A percentile compares a stretch with the other conserved stretches of the same genome.
Conservation (phyloP, 2,329 filamentous ascomycete genomes). For the Cadophora sp. region DNA sequence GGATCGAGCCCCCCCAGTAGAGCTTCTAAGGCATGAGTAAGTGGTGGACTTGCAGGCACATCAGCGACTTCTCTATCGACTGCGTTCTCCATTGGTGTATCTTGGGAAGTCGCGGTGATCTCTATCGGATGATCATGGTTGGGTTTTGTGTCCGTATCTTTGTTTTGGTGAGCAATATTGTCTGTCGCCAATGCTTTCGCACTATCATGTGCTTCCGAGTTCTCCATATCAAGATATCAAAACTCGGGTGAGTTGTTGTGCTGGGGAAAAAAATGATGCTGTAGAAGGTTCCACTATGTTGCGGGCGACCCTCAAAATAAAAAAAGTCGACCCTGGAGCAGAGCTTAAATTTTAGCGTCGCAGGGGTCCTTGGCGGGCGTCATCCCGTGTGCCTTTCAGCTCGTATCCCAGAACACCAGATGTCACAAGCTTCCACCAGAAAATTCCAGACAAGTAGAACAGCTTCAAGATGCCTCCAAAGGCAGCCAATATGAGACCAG, state of each 20-base stretch:
- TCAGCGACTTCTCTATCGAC: slow-evolving; percentile 15
- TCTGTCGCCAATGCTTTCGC: slow-evolving; percentile 17
- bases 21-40: slow-evolving; percentile 41
- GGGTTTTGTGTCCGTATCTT: slow-evolving; percentile 10
- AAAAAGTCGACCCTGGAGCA: slow-evolving; percentile 8
- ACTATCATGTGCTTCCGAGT: slow-evolving; percentile 28
- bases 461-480: slow-evolving; percentile 50
- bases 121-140: slow-evolving; percentile 6
- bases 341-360: slow-evolving; percentile 20
- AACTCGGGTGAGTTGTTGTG: slow-evolving; percentile 24
- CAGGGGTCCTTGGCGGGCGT: slow-evolving; percentile 29
- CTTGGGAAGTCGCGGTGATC: slow-evolving; percentile 11
- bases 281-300: slow-evolving; percentile 8
- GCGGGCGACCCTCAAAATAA: slow-evolving; percentile 4
- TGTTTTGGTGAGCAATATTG: slow-evolving; percentile 7
- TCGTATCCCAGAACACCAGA: slow-evolving; percentile 5
- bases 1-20: slow-evolving; percentile 38
- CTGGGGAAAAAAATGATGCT: slow-evolving; percentile 15
- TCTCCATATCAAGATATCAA: slow-evolving; percentile 29
- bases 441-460: slow-evolving; percentile 7
- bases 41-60: slow-evolving; percentile 23
- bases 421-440: not conserved
- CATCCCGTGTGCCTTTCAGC: slow-evolving; percentile 15
- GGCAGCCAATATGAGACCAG: slow-evolving; percentile 20
- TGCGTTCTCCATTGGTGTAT: slow-evolving; percentile 19